Percentiles rank a stretch among this genome's conserved stretches.
These are phyloP conservation scores for Podospora conica DNA, from an alignment of 495 filamentous ascomycete species.

Conservation along the genomic window DNA sequence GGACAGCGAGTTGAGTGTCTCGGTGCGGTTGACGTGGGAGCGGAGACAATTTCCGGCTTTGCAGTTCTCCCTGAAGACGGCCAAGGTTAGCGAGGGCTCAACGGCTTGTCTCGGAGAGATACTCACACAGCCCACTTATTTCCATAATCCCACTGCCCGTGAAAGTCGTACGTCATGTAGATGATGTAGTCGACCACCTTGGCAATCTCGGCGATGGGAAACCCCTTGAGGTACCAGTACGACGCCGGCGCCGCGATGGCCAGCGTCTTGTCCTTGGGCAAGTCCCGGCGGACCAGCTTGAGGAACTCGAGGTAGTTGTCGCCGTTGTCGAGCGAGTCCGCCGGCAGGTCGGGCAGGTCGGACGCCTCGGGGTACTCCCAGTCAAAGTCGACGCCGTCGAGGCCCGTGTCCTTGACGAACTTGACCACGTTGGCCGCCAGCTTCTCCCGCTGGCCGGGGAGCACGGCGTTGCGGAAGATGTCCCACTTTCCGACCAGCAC, in stretches of 20 bases:
- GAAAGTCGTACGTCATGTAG: conserved; percentile 30
- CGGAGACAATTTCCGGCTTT: conserved; percentile 33
- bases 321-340: conserved; percentile 15
- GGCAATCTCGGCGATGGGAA: conserved; percentile 25
- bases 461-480: conserved; percentile 22
- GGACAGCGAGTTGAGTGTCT: conserved; percentile 31
- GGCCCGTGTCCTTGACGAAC: conserved; percentile 22
- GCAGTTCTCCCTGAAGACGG: neutral
- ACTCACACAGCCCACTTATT: conserved; percentile 5
- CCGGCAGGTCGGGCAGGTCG: conserved; percentile 26
- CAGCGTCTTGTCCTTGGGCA: conserved; percentile 22
- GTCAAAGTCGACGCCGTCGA: conserved; percentile 37
- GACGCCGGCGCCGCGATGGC: conserved; percentile 26
- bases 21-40: conserved; percentile 39
- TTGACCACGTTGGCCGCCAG: conserved; percentile 24
- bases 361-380: conserved; percentile 39
- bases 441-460: conserved; percentile 16
- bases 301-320: conserved; percentile 23
- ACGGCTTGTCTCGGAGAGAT: no score
- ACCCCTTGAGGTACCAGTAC: conserved; percentile 27
- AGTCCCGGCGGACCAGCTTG: neutral
- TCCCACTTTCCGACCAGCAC: neutral
- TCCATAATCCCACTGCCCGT: conserved; percentile 21
- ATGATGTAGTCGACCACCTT: conserved; percentile 27
- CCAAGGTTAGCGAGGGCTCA: neutral